These are phyloP conservation scores for Suillus weaverae DNA, from an alignment of 768 basidiomycete genomes.

Conservation along the genomic window DNA sequence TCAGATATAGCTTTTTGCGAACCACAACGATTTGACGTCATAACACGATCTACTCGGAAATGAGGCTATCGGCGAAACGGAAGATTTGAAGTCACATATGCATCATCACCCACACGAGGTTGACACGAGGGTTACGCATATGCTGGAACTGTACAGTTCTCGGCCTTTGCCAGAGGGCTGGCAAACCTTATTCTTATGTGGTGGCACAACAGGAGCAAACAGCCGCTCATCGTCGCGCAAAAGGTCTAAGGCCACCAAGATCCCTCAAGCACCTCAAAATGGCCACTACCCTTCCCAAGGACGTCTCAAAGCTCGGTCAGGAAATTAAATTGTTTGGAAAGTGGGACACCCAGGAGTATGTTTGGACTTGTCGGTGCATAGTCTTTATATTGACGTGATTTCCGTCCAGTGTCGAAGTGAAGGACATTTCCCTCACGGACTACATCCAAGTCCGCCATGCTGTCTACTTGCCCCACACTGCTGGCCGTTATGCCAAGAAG, in stretches of 20 bases:
- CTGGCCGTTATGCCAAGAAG: slow-evolving; percentile 99
- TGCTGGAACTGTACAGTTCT: slow-evolving; percentile 29
- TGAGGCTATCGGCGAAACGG: not conserved
- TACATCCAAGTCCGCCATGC: slow-evolving; percentile 99
- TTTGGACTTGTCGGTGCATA: slow-evolving; percentile 18
- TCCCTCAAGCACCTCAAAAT: slow-evolving; percentile 48
- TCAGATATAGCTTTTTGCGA: not conserved
- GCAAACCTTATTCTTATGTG: slow-evolving; percentile 26
- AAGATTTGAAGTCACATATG: not conserved
- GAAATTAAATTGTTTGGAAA: slow-evolving; percentile 98
- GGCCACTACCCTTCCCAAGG: slow-evolving; percentile 80
- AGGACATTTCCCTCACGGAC: slow-evolving; percentile 98
- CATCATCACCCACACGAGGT: not conserved
- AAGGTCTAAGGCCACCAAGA: slow-evolving; percentile 19
- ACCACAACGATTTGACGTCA: not conserved
- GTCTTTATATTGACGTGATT: slow-evolving; percentile 17
- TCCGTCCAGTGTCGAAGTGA: slow-evolving; percentile 83
- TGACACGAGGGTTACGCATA: not conserved
- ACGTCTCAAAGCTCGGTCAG: slow-evolving; percentile 76
- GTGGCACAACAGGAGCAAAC: slow-evolving; percentile 21
- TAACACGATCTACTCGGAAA: not conserved
- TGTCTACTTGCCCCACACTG: slow-evolving; percentile 97
- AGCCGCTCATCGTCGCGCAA: slow-evolving; percentile 25
- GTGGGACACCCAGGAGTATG: slow-evolving; percentile 98
- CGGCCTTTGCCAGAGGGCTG: slow-evolving; percentile 21